Conservation (phyloP, 192 early-diverging fungal genomes). For the Pilobolus umbonatus region DNA sequence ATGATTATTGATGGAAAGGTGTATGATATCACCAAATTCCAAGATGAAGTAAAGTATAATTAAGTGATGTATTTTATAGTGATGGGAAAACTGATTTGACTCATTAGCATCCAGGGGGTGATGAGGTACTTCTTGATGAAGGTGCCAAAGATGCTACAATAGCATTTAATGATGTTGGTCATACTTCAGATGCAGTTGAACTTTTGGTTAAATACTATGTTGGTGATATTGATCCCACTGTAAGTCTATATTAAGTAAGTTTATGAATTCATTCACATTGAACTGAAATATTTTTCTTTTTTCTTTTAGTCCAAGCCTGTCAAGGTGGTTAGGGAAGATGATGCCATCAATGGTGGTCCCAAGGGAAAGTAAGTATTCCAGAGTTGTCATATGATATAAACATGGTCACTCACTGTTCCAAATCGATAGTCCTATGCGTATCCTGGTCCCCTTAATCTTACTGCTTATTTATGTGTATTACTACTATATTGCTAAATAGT, state of each 20-base stretch:
- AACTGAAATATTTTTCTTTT: background rate
- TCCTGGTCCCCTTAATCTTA: conserved; percentile 12
- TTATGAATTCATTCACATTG: too few relatives aligned
- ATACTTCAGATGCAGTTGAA: conserved; percentile 90
- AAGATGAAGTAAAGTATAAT: conserved; percentile 55
- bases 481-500: too few relatives aligned
- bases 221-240: conserved; percentile 61
- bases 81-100: background rate
- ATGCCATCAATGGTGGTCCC: background rate
- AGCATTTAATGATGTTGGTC: conserved; percentile 96
- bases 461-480: conserved; percentile 14
- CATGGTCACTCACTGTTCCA: background rate
- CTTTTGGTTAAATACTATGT: conserved; percentile 70
- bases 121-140: conserved; percentile 93
- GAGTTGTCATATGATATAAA: background rate
- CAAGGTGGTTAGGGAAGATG: conserved; percentile 8
- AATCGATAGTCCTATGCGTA: conserved; percentile 18
- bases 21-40: conserved; percentile 73
- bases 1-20: conserved; percentile 75
- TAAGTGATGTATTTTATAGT: background rate
- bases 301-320: conserved; percentile 24
- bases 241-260: conserved; percentile 25
- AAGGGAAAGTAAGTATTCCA: conserved; percentile 31
- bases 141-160: conserved; percentile 88
- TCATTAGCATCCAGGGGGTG: conserved; percentile 92